Percentiles rank a stretch among this genome's conserved stretches.
Conservation (phyloP, 192 early-diverging fungal species). For the Umbelopsis vinacea region DNA sequence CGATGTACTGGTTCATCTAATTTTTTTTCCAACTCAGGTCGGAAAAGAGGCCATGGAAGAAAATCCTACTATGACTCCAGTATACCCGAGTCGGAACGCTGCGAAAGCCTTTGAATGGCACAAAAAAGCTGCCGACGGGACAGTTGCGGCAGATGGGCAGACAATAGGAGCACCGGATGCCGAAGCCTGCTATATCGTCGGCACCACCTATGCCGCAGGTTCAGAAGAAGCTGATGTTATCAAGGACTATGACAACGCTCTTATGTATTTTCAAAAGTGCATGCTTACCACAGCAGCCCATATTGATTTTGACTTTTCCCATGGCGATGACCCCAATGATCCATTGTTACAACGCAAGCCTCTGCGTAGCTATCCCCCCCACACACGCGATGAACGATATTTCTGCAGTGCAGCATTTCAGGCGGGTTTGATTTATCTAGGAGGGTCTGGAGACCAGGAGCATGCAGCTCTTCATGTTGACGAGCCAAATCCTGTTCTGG, state of each 20-base stretch:
- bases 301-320: constrained; percentile 39
- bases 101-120: constrained; percentile 44
- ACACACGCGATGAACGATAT: constrained; percentile 36
- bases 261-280: constrained; percentile 39
- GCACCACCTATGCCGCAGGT: constrained; percentile 38
- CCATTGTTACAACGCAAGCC: constrained; percentile 18
- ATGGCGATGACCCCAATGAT: constrained; percentile 15
- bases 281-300: constrained; percentile 39
- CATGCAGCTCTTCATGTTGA: constrained; percentile 24
- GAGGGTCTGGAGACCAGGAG: constrained; percentile 36
- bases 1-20: neutral
- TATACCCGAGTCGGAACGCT: constrained; percentile 27
- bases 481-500: constrained; percentile 32
- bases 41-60: constrained; percentile 19
- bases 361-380: constrained; percentile 35
- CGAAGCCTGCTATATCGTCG: constrained; percentile 43
- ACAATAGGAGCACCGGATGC: constrained; percentile 31
- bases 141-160: constrained; percentile 16
- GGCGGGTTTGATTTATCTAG: constrained; percentile 41
- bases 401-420: constrained; percentile 46
- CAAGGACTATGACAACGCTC: constrained; percentile 35
- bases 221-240: constrained; percentile 34
- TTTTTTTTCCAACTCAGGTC: neutral
- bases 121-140: constrained; percentile 38
- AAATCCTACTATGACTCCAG: constrained; percentile 12